Conservation (phyloP, 2,329 filamentous ascomycete genomes). For the Beauveria brongniartii region DNA sequence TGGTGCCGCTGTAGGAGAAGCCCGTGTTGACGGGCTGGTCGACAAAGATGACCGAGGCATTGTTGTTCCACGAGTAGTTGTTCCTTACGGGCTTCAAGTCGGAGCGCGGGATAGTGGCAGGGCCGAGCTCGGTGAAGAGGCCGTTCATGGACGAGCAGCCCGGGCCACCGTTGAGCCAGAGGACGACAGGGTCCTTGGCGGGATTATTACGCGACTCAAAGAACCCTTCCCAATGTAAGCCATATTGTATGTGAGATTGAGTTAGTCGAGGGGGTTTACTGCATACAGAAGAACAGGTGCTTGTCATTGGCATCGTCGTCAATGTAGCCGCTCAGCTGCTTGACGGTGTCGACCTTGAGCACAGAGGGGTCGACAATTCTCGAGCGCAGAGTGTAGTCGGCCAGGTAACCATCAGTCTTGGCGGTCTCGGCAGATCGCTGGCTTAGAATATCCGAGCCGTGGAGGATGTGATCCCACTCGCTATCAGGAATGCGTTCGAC, state of each 20-base stretch:
- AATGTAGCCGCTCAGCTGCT: slow-evolving; percentile 97
- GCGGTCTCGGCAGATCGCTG: slow-evolving; percentile 55
- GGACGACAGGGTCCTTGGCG: slow-evolving; percentile 88
- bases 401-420: slow-evolving; percentile 72
- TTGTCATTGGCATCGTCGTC: slow-evolving; percentile 96
- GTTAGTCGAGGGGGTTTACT: neutral
- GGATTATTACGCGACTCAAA: slow-evolving; percentile 98
- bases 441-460: slow-evolving; percentile 71
- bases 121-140: slow-evolving; percentile 94
- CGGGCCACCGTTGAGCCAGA: slow-evolving; percentile 93
- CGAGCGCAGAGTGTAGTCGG: slow-evolving; percentile 78
- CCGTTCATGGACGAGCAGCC: slow-evolving; percentile 96
- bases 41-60: slow-evolving; percentile 97
- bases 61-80: slow-evolving; percentile 89
- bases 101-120: slow-evolving; percentile 79
- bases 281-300: slow-evolving; percentile 81
- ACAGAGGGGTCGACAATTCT: slow-evolving; percentile 83
- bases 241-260: neutral
- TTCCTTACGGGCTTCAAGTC: slow-evolving; percentile 72
- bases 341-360: slow-evolving; percentile 84
- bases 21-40: slow-evolving; percentile 98
- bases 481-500: slow-evolving; percentile 70
- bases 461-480: slow-evolving; percentile 86
- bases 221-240: slow-evolving; percentile 51
- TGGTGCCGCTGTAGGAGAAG: slow-evolving; percentile 88